A percentile compares a stretch with the other conserved stretches of the same genome.
Conservation (phyloP, 441 rosid species). For the Breynia disticha region DNA sequence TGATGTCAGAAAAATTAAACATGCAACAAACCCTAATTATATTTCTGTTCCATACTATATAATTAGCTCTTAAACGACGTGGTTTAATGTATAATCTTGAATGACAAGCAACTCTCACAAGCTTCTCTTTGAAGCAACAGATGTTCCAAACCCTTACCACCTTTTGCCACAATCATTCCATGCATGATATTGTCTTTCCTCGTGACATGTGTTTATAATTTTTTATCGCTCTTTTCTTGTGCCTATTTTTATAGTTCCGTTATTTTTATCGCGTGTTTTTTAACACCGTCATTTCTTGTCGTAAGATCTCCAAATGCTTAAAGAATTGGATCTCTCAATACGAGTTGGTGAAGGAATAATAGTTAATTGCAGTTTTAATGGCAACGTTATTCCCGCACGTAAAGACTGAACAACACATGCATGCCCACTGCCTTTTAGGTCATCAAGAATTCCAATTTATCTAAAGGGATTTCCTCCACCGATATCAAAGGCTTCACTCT, state of each 20-base stretch:
- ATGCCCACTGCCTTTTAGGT: slow-evolving; percentile 2
- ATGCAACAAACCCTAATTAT: neutral
- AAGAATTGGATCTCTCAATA: too few species aligned
- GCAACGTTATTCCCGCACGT: neutral
- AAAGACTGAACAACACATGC: slow-evolving; percentile 11
- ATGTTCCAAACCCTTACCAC: slow-evolving; percentile 17
- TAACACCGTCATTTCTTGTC: too few species aligned
- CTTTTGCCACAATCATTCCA: too few species aligned
- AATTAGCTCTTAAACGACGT: neutral
- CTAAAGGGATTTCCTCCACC: neutral
- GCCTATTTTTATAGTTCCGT: too few species aligned
- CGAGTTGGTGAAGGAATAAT: too few species aligned
- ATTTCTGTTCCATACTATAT: neutral
- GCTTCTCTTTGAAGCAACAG: slow-evolving; percentile 40
- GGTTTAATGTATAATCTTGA: slow-evolving; percentile 9
- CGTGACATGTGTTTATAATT: too few species aligned
- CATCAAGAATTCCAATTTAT: neutral
- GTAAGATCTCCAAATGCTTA: too few species aligned
- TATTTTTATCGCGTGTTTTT: too few species aligned
- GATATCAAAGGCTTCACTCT: neutral
- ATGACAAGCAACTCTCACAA: slow-evolving; percentile 13
- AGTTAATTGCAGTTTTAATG: neutral
- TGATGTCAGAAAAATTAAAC: slow-evolving; percentile 8
- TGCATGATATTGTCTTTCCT: neutral
- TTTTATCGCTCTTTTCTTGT: too few species aligned